Conservation (phyloP, 2,329 filamentous ascomycete species). For the Didymella pinodella region DNA sequence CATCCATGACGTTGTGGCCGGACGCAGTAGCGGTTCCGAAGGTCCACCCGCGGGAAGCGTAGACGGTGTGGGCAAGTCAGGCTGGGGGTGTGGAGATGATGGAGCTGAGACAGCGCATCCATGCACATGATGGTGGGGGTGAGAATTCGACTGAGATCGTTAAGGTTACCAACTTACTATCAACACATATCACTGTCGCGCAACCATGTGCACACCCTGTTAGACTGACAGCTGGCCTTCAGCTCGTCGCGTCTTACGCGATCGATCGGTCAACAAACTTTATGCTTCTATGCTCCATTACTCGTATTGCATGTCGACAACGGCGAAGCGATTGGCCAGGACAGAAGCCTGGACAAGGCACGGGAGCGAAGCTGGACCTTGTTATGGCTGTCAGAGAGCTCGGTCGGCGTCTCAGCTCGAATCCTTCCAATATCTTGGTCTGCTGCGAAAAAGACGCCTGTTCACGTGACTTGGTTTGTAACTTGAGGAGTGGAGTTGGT, state of each 20-base stretch:
- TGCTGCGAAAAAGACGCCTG: slow-evolving; percentile 1
- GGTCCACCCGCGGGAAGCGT: slow-evolving; percentile 19
- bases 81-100: slow-evolving; percentile 22
- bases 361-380: background rate
- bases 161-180: background rate
- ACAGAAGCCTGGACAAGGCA: background rate
- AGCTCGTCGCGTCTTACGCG: background rate
- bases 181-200: background rate
- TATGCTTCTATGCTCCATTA: background rate
- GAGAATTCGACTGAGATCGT: slow-evolving; percentile 3
- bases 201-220: background rate
- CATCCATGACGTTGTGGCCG: slow-evolving; percentile 24
- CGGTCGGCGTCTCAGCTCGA: background rate
- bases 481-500: background rate
- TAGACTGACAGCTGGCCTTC: background rate
- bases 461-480: slow-evolving; percentile 13
- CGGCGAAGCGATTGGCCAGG: background rate
- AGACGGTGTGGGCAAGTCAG: slow-evolving; percentile 11
- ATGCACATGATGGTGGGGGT: slow-evolving; percentile 13
- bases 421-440: background rate
- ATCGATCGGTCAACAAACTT: background rate
- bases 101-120: slow-evolving; percentile 21
- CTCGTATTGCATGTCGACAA: slow-evolving; percentile 1
- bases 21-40: slow-evolving; percentile 28
- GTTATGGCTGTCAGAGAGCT: background rate